phyloP scores from a whole-genome alignment of 257 asterid species.

The Petrea volubilis region DNA sequence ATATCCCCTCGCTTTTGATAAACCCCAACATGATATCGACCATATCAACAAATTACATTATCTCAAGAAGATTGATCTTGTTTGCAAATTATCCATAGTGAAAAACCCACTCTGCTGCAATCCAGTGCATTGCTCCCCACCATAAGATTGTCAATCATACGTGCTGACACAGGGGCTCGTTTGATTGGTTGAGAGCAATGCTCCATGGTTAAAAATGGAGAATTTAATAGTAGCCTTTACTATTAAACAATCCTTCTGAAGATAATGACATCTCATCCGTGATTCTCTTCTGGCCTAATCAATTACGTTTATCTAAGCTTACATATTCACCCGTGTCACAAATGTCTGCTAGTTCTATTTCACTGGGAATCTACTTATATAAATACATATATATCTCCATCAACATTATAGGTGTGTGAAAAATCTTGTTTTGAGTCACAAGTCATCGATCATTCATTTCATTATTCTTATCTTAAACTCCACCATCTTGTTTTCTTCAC shows the following conservation, averaged over 20 bases:
- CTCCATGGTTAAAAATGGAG: not conserved
- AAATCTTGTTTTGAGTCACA: constrained; percentile 1
- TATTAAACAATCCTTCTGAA: constrained; percentile 7
- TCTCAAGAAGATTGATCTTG: not conserved
- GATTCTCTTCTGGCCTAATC: constrained; percentile 30
- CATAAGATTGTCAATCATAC: not conserved
- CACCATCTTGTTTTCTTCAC: constrained; percentile 27
- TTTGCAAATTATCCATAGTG: not conserved
- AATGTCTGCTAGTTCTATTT: too few species aligned
- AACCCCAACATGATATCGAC: not conserved
- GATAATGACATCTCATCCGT: constrained; percentile 34
- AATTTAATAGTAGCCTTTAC: too few species aligned
- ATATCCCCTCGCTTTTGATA: too few species aligned
- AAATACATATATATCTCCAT: not conserved
- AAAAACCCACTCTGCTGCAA: not conserved
- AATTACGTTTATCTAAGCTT: not conserved
- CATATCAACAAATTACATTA: not conserved
- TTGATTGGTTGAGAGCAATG: not conserved
- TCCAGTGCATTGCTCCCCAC: not conserved
- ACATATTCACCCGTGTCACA: too few species aligned
- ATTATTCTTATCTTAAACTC: constrained; percentile 53
- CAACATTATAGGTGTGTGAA: constrained; percentile 4
- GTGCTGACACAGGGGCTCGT: not conserved
- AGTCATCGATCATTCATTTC: constrained; percentile 18
- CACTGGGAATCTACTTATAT: too few species aligned